Evolutionary conservation across 768 basidiomycete species (phyloP).

Genomic region (Agaricus blazei): DNA sequence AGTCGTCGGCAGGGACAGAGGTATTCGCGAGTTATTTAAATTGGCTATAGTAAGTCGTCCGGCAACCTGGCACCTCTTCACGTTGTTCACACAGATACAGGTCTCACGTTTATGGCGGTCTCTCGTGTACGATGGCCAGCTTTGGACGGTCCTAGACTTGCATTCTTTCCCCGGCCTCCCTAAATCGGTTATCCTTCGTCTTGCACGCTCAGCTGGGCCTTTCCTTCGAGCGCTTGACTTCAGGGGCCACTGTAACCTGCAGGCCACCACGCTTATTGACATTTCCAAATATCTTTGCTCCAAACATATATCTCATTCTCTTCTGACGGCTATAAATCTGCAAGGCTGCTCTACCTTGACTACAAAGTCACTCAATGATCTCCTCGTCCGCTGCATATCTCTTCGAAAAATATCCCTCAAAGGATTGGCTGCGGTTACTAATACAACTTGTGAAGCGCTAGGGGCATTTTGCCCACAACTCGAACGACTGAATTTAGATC

Average conservation of each 20-base stretch:
- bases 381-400: constrained; percentile 60
- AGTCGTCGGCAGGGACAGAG: constrained; percentile 76
- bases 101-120: constrained; percentile 74
- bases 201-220: constrained; percentile 53
- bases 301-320: constrained; percentile 45
- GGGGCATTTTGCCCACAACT: constrained; percentile 53
- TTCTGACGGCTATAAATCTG: constrained; percentile 66
- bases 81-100: constrained; percentile 28
- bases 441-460: constrained; percentile 69
- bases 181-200: constrained; percentile 40
- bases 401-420: constrained; percentile 58
- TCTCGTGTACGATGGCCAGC: constrained; percentile 78
- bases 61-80: constrained; percentile 5
- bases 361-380: constrained; percentile 60
- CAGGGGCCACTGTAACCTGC: constrained; percentile 52
- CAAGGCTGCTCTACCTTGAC: constrained; percentile 68
- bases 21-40: constrained; percentile 72
- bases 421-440: constrained; percentile 65
- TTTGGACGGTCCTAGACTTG: constrained; percentile 72
- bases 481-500: constrained; percentile 58
- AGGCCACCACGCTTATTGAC: constrained; percentile 42
- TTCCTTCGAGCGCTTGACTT: constrained; percentile 63
- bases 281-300: constrained; percentile 53
- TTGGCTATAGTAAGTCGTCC: constrained; percentile 61
- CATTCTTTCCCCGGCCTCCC: constrained; percentile 56